Percentiles rank a stretch among this genome's conserved stretches.
These are phyloP conservation scores for Sarocladium brachiariae DNA, from an alignment of 2,329 filamentous ascomycete genomes.

Conservation along the genomic window DNA sequence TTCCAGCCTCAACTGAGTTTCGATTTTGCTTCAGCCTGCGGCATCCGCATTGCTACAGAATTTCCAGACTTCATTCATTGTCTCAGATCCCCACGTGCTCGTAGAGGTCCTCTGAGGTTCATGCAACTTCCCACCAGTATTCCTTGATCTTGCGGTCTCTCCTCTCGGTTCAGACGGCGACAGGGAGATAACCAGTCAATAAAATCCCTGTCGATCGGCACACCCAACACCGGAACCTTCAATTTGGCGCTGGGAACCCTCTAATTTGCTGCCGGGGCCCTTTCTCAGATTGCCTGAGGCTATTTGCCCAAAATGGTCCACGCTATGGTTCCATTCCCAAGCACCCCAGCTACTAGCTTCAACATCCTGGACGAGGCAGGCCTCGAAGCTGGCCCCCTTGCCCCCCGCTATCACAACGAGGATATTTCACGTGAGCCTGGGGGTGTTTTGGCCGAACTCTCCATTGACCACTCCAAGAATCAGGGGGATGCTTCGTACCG, in stretches of 20 bases:
- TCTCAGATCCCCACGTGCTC: constrained; percentile 5
- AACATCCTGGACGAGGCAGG: constrained; percentile 9
- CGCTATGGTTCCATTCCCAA: background rate
- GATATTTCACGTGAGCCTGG: background rate
- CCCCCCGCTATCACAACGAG: background rate
- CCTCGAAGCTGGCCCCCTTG: background rate
- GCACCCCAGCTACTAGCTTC: background rate
- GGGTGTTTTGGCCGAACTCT: constrained; percentile 4
- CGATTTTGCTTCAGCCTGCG: background rate
- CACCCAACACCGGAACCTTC: background rate
- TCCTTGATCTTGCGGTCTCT: background rate
- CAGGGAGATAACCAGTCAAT: background rate
- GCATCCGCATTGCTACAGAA: constrained; percentile 1
- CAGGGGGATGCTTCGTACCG: background rate
- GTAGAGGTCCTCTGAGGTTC: too few species aligned
- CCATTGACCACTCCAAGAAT: constrained; percentile 2
- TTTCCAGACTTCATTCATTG: constrained; percentile 2
- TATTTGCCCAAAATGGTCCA: background rate
- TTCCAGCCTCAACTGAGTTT: background rate
- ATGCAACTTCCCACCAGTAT: too few species aligned
- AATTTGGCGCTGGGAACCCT: constrained; percentile 1
- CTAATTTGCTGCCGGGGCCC: background rate
- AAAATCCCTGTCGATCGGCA: constrained; percentile 10
- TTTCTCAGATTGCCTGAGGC: background rate
- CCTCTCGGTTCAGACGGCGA: background rate